phyloP scores from a whole-genome alignment of 2,329 filamentous ascomycete genomes.

The Fusarium sp. region DNA sequence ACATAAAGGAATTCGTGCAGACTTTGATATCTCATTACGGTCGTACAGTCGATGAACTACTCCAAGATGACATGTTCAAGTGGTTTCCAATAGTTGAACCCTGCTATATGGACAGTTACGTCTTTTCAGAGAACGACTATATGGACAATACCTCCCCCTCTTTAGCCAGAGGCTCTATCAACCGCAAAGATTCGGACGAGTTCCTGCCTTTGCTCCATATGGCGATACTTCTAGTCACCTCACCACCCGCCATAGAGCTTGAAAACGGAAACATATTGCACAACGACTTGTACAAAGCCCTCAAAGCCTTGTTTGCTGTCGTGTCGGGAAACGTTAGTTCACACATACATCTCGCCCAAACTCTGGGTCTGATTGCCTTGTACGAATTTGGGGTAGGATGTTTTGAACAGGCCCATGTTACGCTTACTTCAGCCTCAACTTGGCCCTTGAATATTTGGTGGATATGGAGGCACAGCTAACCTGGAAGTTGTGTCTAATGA shows the following conservation, averaged over 20 bases:
- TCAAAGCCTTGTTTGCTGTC: neutral
- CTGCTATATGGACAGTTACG: neutral
- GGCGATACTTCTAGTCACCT: neutral
- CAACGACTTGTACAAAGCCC: neutral
- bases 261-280: no score
- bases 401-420: neutral
- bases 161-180: no score
- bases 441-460: neutral
- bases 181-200: neutral
- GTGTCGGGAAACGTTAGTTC: neutral
- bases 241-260: neutral
- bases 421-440: neutral
- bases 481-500: neutral
- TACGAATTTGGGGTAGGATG: constrained; percentile 5
- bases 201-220: neutral
- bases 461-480: neutral
- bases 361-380: neutral
- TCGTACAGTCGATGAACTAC: neutral
- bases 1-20: neutral
- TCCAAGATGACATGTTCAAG: neutral
- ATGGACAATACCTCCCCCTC: no score
- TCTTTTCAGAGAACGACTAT: no score
- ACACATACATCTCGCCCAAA: neutral
- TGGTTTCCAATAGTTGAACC: neutral
- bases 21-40: neutral